Evolutionary conservation across 805 yeast species (phyloP).

Genomic region (Kregervanrija delftensis): DNA sequence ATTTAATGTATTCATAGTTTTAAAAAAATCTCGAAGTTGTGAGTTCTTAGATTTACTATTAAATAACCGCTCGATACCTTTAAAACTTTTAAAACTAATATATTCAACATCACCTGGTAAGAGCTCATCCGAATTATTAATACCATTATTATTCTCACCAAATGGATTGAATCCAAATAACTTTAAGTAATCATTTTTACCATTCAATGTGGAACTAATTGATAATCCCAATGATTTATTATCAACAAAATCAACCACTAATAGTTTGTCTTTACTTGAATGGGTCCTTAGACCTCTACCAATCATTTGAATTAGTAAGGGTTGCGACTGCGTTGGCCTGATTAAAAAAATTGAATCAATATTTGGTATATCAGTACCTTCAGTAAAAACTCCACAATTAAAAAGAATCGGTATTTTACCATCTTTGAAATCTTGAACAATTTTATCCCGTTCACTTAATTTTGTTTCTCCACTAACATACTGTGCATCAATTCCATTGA

Average conservation of each 20-base stretch:
- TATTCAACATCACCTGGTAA: slow-evolving; percentile 19
- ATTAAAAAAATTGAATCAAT: slow-evolving; percentile 75
- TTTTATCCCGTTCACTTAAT: slow-evolving; percentile 39
- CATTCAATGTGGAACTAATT: slow-evolving; percentile 19
- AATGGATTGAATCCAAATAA: background rate
- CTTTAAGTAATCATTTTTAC: slow-evolving; percentile 9
- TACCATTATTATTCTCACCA: background rate
- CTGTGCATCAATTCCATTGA: slow-evolving; percentile 60
- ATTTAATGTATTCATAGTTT: too few species aligned
- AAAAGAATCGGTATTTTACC: slow-evolving; percentile 67
- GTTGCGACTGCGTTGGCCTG: slow-evolving; percentile 73
- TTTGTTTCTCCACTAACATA: slow-evolving; percentile 65
- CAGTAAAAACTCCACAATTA: slow-evolving; percentile 88
- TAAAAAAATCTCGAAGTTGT: too few species aligned
- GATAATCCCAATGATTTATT: slow-evolving; percentile 31
- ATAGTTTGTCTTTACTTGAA: slow-evolving; percentile 57
- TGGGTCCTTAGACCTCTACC: slow-evolving; percentile 79
- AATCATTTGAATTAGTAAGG: slow-evolving; percentile 75
- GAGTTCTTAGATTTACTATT: too few species aligned
- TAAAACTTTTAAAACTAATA: slow-evolving; percentile 23
- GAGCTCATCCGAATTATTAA: slow-evolving; percentile 3
- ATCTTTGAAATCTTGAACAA: slow-evolving; percentile 50
- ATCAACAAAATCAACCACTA: slow-evolving; percentile 73
- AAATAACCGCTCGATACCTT: slow-evolving; percentile 17
- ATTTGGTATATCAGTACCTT: slow-evolving; percentile 90